Evolutionary conservation across 2,329 filamentous ascomycete species (phyloP).

Genomic region (Aureobasidium vineae): DNA sequence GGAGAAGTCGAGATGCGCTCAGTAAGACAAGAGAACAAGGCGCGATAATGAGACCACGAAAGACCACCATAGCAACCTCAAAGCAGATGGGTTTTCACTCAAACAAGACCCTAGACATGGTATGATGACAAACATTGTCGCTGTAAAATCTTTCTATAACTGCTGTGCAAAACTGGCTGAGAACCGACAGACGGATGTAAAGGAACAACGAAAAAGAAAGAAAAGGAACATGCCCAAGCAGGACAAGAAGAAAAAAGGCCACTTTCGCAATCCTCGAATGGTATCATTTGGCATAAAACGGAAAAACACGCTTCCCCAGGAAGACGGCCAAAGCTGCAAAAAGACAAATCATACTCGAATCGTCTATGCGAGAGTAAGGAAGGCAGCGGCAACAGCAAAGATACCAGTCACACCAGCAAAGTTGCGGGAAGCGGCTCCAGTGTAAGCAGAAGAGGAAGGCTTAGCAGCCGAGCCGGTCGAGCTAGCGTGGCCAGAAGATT

Average conservation of each 20-base stretch:
- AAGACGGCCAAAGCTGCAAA: not conserved
- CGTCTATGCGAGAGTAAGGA: constrained; percentile 9
- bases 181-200: not conserved
- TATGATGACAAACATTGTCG: too few relatives aligned
- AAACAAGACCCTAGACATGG: too few relatives aligned
- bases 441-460: constrained; percentile 5
- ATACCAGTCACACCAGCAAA: not conserved
- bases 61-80: too few relatives aligned
- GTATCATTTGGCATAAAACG: constrained; percentile 14
- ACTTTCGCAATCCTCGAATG: not conserved
- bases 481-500: not conserved
- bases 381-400: constrained; percentile 5
- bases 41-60: too few relatives aligned
- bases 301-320: not conserved
- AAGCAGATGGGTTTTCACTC: too few relatives aligned
- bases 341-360: not conserved
- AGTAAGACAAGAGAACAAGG: too few relatives aligned
- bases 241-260: not conserved
- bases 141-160: too few relatives aligned
- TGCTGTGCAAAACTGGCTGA: too few relatives aligned
- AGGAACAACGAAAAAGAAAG: not conserved
- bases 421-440: constrained; percentile 22
- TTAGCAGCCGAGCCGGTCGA: not conserved
- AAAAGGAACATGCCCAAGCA: not conserved
- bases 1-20: too few relatives aligned